These are phyloP conservation scores for Colletotrichum sp. DNA, from an alignment of 2,329 filamentous ascomycete genomes.

Conservation along the genomic window DNA sequence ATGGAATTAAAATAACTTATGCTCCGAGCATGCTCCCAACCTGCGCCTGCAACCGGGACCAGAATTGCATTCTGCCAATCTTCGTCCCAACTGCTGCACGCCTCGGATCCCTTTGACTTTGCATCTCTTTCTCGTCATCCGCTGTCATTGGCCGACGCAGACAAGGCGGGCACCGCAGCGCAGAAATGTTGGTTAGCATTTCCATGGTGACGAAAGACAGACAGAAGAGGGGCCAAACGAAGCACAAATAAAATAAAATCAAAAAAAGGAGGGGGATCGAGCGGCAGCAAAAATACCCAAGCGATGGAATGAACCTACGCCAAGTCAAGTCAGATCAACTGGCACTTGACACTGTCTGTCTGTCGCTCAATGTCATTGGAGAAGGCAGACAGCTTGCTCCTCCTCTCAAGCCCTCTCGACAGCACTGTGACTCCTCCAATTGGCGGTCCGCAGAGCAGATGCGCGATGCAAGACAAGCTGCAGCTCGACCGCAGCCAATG, in stretches of 20 bases:
- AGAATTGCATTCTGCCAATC: conserved; percentile 11
- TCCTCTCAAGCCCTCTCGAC: neutral
- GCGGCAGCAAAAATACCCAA: neutral
- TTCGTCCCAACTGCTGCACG: conserved; percentile 3
- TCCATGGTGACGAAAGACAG: neutral
- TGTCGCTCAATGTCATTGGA: neutral
- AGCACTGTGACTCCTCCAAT: neutral
- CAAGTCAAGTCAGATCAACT: neutral
- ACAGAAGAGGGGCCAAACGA: neutral
- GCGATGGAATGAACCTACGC: neutral
- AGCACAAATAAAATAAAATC: neutral
- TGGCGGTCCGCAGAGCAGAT: neutral
- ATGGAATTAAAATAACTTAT: neutral
- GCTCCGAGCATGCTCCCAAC: neutral
- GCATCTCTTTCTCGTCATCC: neutral
- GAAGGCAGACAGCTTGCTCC: neutral
- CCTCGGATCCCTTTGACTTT: neutral
- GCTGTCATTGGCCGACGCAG: neutral
- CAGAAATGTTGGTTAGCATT: neutral
- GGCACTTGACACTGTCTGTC: neutral
- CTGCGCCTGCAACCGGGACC: neutral
- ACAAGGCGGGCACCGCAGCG: neutral
- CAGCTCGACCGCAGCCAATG: neutral
- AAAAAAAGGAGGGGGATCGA: neutral
- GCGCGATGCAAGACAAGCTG: neutral